These are phyloP conservation scores for Triglochin maritima DNA, from an alignment of 106 monocot species.

Conservation along the genomic window DNA sequence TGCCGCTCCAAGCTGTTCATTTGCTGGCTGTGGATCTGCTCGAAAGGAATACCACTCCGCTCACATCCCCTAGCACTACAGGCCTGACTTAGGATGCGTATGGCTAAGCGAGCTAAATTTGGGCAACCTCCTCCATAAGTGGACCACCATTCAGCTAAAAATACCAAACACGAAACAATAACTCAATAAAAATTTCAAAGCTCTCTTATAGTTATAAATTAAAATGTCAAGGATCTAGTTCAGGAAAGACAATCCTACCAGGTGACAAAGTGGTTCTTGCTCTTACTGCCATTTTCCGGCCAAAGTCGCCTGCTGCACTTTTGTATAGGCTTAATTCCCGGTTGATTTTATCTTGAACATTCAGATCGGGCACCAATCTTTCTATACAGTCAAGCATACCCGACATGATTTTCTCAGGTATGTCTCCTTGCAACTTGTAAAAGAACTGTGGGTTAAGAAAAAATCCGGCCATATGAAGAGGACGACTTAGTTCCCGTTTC, in stretches of 20 bases:
- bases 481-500: conserved; percentile 36
- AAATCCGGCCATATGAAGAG: conserved; percentile 82
- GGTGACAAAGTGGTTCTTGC: conserved; percentile 78
- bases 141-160: conserved; percentile 94
- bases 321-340: conserved; percentile 70
- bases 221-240: no score
- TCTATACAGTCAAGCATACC: conserved; percentile 92
- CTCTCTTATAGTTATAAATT: no score
- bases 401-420: conserved; percentile 73
- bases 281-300: conserved; percentile 83
- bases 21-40: conserved; percentile 60
- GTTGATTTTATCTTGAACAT: conserved; percentile 87
- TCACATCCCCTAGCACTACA: conserved; percentile 75
- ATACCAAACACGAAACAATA: not conserved
- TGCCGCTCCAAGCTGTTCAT: conserved; percentile 77
- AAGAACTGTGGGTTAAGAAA: conserved; percentile 87
- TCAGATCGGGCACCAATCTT: conserved; percentile 69
- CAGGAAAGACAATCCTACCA: no score
- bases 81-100: conserved; percentile 82
- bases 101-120: conserved; percentile 64
- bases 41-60: conserved; percentile 48
- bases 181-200: not conserved
- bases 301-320: conserved; percentile 67
- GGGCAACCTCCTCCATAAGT: conserved; percentile 91
- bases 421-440: conserved; percentile 50